Conservation (phyloP, 148 eudicot species). For the Gaultheria prostrata region DNA sequence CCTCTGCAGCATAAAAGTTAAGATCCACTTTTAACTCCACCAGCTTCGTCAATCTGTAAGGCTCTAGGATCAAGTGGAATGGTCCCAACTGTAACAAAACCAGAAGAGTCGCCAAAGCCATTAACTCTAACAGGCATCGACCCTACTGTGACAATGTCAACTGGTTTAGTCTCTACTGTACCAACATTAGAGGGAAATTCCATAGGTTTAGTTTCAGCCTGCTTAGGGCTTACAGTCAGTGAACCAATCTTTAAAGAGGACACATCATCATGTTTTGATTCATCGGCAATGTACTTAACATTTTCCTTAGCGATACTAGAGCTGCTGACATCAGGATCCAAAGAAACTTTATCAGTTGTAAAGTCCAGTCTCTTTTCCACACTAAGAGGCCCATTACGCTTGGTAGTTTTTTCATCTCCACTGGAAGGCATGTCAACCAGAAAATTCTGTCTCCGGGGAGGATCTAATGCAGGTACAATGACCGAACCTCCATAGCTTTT, state of each 20-base stretch:
- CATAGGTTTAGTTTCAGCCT: conserved; percentile 26
- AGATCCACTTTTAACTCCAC: conserved; percentile 27
- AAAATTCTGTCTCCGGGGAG: conserved; percentile 42
- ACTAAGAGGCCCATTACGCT: conserved; percentile 19
- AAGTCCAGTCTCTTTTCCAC: conserved; percentile 26
- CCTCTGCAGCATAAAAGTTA: conserved; percentile 10
- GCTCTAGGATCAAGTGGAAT: conserved; percentile 81
- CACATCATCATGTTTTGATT: conserved; percentile 27
- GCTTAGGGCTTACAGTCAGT: conserved; percentile 53
- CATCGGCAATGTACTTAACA: conserved; percentile 20
- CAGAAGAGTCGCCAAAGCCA: conserved; percentile 42
- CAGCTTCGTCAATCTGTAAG: conserved; percentile 36
- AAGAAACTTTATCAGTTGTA: conserved; percentile 14
- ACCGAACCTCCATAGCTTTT: conserved; percentile 39
- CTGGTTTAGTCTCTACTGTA: conserved; percentile 22
- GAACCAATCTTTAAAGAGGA: conserved; percentile 57
- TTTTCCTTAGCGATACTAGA: conserved; percentile 9
- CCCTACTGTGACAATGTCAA: conserved; percentile 65
- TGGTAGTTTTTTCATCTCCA: conserved; percentile 31
- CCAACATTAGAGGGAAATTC: conserved; percentile 20
- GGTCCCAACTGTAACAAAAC: conserved; percentile 69
- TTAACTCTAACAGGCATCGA: conserved; percentile 73
- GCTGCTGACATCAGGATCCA: conserved; percentile 17
- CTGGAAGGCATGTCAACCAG: conserved; percentile 34
- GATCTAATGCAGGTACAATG: conserved; percentile 40